These are phyloP conservation scores for Citrus reticulata DNA, from an alignment of 345 rosid genomes.

Conservation along the genomic window DNA sequence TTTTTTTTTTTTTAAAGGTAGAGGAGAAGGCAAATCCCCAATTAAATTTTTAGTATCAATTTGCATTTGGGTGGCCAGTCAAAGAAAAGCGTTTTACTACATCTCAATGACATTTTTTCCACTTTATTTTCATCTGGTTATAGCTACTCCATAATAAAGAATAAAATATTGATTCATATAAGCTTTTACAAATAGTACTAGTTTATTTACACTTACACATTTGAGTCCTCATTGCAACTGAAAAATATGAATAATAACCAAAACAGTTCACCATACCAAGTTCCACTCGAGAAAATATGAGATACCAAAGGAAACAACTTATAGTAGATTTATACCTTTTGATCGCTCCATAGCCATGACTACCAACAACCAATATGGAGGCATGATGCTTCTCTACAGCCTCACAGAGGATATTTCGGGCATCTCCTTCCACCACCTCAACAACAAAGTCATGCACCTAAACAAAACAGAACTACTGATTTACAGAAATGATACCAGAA, in stretches of 20 bases:
- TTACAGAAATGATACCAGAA: slow-evolving; percentile 7
- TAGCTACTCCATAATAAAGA: background rate
- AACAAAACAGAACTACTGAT: slow-evolving; percentile 10
- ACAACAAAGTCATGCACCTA: slow-evolving; percentile 54
- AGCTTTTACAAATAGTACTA: background rate
- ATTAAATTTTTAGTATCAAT: background rate
- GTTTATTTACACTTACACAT: background rate
- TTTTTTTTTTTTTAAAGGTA: background rate
- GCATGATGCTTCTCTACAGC: slow-evolving; percentile 85
- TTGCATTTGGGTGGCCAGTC: no score
- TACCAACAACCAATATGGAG: slow-evolving; percentile 84
- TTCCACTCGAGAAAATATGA: background rate
- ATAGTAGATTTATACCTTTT: slow-evolving; percentile 48
- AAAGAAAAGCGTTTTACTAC: background rate
- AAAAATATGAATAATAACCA: background rate
- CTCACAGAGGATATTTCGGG: slow-evolving; percentile 84
- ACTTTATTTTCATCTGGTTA: background rate
- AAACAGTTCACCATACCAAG: background rate
- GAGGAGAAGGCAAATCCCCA: background rate
- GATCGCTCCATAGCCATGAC: slow-evolving; percentile 96
- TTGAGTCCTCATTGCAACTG: background rate
- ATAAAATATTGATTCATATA: background rate
- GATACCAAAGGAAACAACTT: background rate
- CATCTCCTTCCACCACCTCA: slow-evolving; percentile 87
- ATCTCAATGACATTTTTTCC: background rate